Conservation (phyloP, 495 filamentous ascomycete species). For the Hypoxylon trugodes region DNA sequence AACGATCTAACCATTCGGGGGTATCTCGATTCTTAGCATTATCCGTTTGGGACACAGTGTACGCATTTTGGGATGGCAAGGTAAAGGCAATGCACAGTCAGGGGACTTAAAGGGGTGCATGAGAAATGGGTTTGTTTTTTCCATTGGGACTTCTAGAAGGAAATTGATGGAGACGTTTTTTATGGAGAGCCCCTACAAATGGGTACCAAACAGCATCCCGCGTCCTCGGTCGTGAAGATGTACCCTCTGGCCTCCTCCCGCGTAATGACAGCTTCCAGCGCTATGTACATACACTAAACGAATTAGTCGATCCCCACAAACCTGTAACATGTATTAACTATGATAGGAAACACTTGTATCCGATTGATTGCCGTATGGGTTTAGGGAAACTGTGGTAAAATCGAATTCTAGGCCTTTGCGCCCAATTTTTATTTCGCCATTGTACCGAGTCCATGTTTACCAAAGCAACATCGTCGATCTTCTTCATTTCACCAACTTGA, state of each 20-base stretch:
- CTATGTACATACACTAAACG: neutral
- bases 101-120: conserved; percentile 35
- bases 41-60: neutral
- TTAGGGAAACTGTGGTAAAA: conserved; percentile 6
- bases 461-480: conserved; percentile 25
- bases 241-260: too few species aligned
- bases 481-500: conserved; percentile 29
- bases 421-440: conserved; percentile 21
- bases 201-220: neutral
- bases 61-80: too few species aligned
- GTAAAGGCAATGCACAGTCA: conserved; percentile 5
- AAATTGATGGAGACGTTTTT: conserved; percentile 18
- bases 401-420: conserved; percentile 23
- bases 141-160: conserved; percentile 39
- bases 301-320: conserved; percentile 19
- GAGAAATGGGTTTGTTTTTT: conserved; percentile 23
- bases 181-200: conserved; percentile 7
- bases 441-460: conserved; percentile 8
- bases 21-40: conserved; percentile 11
- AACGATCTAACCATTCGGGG: conserved; percentile 25
- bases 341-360: conserved; percentile 23
- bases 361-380: neutral
- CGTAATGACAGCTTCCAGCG: neutral
- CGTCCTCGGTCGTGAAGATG: too few species aligned
- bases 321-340: conserved; percentile 26